Evolutionary conservation across 2,329 filamentous ascomycete species (phyloP).

Genomic region (Rhytidhysteron rufulum): DNA sequence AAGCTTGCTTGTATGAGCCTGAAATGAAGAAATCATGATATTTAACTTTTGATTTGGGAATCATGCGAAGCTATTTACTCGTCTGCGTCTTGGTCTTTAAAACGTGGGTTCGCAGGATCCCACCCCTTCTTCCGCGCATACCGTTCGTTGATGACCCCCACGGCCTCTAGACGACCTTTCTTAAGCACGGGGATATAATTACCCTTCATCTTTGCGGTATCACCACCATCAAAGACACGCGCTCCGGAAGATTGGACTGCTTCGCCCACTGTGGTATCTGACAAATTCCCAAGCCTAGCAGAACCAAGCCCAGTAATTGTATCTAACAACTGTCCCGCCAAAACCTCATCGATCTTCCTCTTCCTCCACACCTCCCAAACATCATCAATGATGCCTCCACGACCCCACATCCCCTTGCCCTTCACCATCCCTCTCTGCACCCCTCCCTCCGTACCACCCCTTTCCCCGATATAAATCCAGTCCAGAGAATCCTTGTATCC

Average conservation of each 20-base stretch:
- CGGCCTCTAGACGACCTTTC: constrained; percentile 53
- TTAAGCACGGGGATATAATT: constrained; percentile 56
- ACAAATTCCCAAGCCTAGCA: constrained; percentile 18
- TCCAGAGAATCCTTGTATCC: constrained; percentile 58
- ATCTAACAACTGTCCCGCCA: constrained; percentile 71
- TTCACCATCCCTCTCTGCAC: constrained; percentile 10
- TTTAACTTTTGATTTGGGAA: too few relatives aligned
- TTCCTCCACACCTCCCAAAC: constrained; percentile 82
- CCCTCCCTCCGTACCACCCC: constrained; percentile 44
- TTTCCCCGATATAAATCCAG: constrained; percentile 78
- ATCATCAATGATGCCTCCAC: constrained; percentile 42
- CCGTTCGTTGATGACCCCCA: constrained; percentile 60
- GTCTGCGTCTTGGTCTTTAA: constrained; percentile 25
- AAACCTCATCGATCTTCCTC: constrained; percentile 83
- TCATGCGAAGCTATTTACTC: constrained; percentile 15
- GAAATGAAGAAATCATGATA: constrained; percentile 29
- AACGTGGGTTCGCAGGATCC: constrained; percentile 14
- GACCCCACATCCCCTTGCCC: constrained; percentile 32
- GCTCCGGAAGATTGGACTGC: constrained; percentile 35
- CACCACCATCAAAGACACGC: constrained; percentile 57
- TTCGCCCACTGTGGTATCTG: constrained; percentile 9
- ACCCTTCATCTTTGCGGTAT: constrained; percentile 52
- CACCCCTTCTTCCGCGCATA: constrained; percentile 53
- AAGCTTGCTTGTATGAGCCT: constrained; percentile 74
- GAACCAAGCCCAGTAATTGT: constrained; percentile 46